Evolutionary conservation across 345 rosid genomes (phyloP).

Genomic region (Citrus sinensis): DNA sequence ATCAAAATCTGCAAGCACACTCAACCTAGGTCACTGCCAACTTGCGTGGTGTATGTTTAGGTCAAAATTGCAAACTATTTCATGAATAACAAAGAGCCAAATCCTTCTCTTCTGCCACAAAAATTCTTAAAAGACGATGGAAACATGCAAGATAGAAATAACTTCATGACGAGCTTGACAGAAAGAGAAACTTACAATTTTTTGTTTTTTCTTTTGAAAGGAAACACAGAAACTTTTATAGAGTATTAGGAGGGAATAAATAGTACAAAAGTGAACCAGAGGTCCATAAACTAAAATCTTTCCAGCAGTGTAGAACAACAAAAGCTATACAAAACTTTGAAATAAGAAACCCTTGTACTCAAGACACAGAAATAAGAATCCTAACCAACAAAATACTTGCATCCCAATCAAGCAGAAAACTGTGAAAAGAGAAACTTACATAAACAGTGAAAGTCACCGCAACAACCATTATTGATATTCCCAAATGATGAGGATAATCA

Average conservation of each 20-base stretch:
- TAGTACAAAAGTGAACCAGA: too few relatives aligned
- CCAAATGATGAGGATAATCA: slow-evolving; percentile 72
- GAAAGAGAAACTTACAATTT: slow-evolving; percentile 40
- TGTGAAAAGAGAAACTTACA: slow-evolving; percentile 41
- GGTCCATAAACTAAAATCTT: too few relatives aligned
- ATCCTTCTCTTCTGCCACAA: background rate
- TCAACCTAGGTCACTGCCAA: background rate
- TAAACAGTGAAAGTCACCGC: slow-evolving; percentile 61
- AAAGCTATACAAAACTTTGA: too few relatives aligned
- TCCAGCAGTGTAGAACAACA: too few relatives aligned
- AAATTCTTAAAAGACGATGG: background rate
- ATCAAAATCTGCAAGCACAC: background rate
- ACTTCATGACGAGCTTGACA: background rate
- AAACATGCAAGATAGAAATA: background rate
- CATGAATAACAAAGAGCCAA: background rate
- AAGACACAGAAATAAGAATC: too few relatives aligned
- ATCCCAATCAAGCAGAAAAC: too few relatives aligned
- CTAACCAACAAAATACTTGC: too few relatives aligned
- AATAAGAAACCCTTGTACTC: too few relatives aligned
- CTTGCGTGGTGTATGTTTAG: background rate
- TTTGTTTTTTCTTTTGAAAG: too few relatives aligned
- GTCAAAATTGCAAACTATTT: background rate
- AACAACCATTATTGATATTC: slow-evolving; percentile 61
- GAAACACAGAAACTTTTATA: too few relatives aligned
- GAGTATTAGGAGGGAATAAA: too few relatives aligned